Evolutionary conservation across 2,329 filamentous ascomycete species (phyloP), one percentile per base, ranked within the genome.

Genomic region (Colletotrichum echinochloae): DNA sequence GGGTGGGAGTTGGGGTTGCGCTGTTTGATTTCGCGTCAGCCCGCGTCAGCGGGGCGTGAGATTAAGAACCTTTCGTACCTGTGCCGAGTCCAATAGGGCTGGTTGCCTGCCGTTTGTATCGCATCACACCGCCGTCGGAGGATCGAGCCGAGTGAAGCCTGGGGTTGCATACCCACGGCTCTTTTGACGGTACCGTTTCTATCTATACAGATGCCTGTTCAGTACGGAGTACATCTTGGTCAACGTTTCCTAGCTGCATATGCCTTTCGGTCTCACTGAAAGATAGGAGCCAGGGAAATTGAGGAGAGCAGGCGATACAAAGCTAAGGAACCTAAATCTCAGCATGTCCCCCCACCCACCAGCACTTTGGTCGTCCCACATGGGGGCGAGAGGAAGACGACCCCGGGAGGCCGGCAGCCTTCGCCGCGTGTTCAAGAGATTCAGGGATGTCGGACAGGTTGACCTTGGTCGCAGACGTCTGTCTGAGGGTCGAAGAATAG

Each of bases 1-100:
- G 54, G 46, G 66, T 64, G 73, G 65, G 72, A 68, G 74, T 71
- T 54, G 72, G 76, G 66, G 75, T 73, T 66, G 64, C 72, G 63
- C 74, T 74, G 44, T 66, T 49, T 23, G 48, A 28, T 30, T 49
- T 37, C 54, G n/a, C 20, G 20, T 37, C 63, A 44, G 56, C 23
- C 26, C 62, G 7, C 37, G 20, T 18, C 33, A 23, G 41, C n/a
- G 55, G 69, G 65, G 65, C 7, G 66, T 70, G 60, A 64, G 16
- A n/a, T 41, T 70, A 70, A 46, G 26, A n/a, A 44, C 46, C 26
- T 64, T 62, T 23, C 46, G 30, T 30, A 26, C 30, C 20, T 35
- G 54, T 41, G 16, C 49, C 33, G 39, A 33, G 46, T 48, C 30
- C 33, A 37, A 37, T 41, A 48, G 65, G n/a, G n/a, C n/a, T n/a